Percentiles rank a stretch among this genome's conserved stretches.
Conservation (phyloP, 2,329 filamentous ascomycete genomes). For the Fusarium sp. region DNA sequence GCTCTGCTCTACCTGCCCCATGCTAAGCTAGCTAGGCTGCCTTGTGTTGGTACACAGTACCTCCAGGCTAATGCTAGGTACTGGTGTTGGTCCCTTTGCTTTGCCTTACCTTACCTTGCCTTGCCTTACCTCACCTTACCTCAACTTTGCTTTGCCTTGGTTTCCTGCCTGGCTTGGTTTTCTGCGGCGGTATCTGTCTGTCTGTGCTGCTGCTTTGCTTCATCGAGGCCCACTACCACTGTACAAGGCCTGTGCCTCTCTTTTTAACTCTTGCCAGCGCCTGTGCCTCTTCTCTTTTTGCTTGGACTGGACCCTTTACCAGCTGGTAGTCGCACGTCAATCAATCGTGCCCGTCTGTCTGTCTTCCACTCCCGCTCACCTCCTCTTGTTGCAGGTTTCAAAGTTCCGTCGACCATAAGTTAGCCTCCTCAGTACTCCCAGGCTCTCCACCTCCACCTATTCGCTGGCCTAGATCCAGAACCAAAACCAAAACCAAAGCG, state of each 20-base stretch:
- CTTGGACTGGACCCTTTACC: not conserved
- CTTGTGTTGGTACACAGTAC: not conserved
- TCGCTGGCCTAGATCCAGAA: conserved; percentile 26
- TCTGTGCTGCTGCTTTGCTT: conserved; percentile 9
- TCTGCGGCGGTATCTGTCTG: not conserved
- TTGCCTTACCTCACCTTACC: not conserved
- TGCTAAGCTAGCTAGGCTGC: not conserved
- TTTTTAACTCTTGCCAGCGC: not conserved
- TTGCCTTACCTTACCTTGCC: not conserved
- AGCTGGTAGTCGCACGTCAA: conserved; percentile 14
- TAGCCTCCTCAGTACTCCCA: conserved; percentile 19
- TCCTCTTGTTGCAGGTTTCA: conserved; percentile 17
- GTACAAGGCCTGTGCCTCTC: conserved; percentile 11
- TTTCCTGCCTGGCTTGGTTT: conserved; percentile 33
- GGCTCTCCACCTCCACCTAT: conserved; percentile 28
- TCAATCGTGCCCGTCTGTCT: conserved; percentile 9
- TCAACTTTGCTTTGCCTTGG: conserved; percentile 7
- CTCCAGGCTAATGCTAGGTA: not conserved
- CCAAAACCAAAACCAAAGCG: conserved; percentile 16
- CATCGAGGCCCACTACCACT: conserved; percentile 21
- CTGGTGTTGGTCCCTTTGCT: conserved; percentile 3
- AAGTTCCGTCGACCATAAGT: conserved; percentile 6
- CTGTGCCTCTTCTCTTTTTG: not conserved
- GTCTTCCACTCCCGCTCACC: conserved; percentile 1
- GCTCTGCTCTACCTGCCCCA: not conserved